Conservation (phyloP, 1,284 basidiomycete genomes). For the Microbotryum intermedium region DNA sequence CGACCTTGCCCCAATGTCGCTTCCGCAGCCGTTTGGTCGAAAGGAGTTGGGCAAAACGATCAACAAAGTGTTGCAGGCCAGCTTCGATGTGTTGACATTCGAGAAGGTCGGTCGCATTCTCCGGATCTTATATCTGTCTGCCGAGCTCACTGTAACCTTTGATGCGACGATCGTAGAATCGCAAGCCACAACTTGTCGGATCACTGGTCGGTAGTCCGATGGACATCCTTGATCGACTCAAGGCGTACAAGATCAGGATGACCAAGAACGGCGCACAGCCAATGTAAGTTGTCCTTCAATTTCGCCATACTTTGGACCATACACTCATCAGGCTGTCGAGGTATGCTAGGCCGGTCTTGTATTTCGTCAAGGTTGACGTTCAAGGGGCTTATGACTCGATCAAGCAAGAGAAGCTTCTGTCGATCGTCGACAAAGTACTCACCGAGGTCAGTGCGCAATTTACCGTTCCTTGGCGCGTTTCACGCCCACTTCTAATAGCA, state of each 20-base stretch:
- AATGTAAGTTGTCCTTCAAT: constrained; percentile 46
- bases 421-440: constrained; percentile 63
- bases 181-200: constrained; percentile 57
- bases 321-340: neutral
- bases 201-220: constrained; percentile 74
- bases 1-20: too few species aligned
- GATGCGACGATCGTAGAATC: constrained; percentile 46
- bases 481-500: neutral
- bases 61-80: constrained; percentile 72
- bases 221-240: constrained; percentile 67
- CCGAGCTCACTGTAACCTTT: neutral
- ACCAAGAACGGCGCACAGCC: constrained; percentile 44
- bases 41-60: constrained; percentile 52
- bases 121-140: too few species aligned
- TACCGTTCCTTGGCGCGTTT: neutral
- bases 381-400: constrained; percentile 95
- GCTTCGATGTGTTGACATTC: constrained; percentile 74
- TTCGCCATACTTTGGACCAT: neutral
- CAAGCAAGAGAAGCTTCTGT: constrained; percentile 73
- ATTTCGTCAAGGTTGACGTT: constrained; percentile 95
- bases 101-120: constrained; percentile 55
- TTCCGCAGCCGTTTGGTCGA: constrained; percentile 1
- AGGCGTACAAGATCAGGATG: constrained; percentile 57
- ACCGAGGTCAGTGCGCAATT: constrained; percentile 52
- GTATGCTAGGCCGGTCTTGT: constrained; percentile 61